A percentile compares a stretch with the other conserved stretches of the same genome.
Evolutionary conservation across 352 stramenopile species (phyloP).

Genomic region (Phytophthora rubi): DNA sequence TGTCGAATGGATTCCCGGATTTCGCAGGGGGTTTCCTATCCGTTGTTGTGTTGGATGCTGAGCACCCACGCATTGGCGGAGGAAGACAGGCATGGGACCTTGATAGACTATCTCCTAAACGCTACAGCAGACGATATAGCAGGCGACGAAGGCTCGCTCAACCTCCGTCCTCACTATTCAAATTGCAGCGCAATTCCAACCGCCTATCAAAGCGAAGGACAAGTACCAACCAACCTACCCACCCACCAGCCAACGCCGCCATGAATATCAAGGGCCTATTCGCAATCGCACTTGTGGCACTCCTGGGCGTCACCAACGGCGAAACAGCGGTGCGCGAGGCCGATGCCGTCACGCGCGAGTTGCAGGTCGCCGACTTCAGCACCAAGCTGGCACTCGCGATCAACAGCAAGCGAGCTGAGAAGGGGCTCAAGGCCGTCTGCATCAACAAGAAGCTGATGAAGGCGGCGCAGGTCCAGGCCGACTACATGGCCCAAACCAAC

Average conservation of each 20-base stretch:
- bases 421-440: slow-evolving; percentile 41
- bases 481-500: slow-evolving; percentile 34
- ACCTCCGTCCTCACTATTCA: slow-evolving; percentile 11
- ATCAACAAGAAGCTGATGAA: slow-evolving; percentile 45
- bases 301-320: slow-evolving; percentile 11
- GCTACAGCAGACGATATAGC: background rate
- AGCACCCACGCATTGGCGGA: background rate
- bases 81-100: background rate
- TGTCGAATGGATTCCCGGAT: background rate
- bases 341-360: slow-evolving; percentile 11
- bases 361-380: slow-evolving; percentile 44
- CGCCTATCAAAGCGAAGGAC: slow-evolving; percentile 10
- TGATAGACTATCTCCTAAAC: background rate
- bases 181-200: slow-evolving; percentile 18
- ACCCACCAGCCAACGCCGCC: background rate
- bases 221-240: background rate
- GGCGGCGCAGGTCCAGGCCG: slow-evolving; percentile 27
- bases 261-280: slow-evolving; percentile 26
- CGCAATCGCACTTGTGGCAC: slow-evolving; percentile 16
- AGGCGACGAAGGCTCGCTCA: background rate
- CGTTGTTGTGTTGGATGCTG: background rate
- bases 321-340: slow-evolving; percentile 9
- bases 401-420: slow-evolving; percentile 41
- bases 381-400: slow-evolving; percentile 33
- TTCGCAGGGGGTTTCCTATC: background rate